These are phyloP conservation scores for Colletotrichum lini DNA, from an alignment of 2,329 filamentous ascomycete species.

Conservation along the genomic window DNA sequence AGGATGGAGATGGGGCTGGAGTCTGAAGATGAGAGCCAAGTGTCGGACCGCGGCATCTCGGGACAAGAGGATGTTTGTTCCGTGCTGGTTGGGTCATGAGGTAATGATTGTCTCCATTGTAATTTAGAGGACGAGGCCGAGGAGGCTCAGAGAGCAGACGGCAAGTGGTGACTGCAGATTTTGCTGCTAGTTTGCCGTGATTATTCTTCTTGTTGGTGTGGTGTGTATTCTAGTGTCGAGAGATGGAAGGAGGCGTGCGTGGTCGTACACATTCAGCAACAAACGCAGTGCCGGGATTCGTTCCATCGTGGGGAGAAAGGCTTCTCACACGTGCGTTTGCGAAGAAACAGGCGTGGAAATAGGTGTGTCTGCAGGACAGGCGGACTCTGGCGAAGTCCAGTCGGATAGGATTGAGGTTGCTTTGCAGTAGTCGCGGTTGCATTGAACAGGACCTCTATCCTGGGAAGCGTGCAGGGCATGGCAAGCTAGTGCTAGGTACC, in stretches of 20 bases:
- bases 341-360: conserved; percentile 1
- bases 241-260: conserved; percentile 4
- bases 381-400: not conserved
- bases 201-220: not conserved
- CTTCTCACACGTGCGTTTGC: conserved; percentile 18
- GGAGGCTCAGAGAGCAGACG: too few relatives aligned
- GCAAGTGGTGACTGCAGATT: not conserved
- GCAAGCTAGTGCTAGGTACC: not conserved
- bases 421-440: conserved; percentile 5
- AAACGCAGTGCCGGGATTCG: not conserved
- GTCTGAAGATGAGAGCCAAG: conserved; percentile 12
- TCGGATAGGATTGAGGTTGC: conserved; percentile 4
- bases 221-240: not conserved
- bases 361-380: conserved; percentile 10
- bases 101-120: not conserved
- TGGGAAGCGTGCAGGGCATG: not conserved
- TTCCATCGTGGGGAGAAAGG: conserved; percentile 7
- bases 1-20: not conserved
- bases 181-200: not conserved
- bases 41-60: conserved; percentile 30
- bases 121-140: not conserved
- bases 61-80: not conserved
- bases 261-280: not conserved
- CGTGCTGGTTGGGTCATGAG: not conserved
- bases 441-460: conserved; percentile 2